Base-by-base conservation (phyloP, 2,329 filamentous ascomycete species). In the Alternaria sp. region DNA sequence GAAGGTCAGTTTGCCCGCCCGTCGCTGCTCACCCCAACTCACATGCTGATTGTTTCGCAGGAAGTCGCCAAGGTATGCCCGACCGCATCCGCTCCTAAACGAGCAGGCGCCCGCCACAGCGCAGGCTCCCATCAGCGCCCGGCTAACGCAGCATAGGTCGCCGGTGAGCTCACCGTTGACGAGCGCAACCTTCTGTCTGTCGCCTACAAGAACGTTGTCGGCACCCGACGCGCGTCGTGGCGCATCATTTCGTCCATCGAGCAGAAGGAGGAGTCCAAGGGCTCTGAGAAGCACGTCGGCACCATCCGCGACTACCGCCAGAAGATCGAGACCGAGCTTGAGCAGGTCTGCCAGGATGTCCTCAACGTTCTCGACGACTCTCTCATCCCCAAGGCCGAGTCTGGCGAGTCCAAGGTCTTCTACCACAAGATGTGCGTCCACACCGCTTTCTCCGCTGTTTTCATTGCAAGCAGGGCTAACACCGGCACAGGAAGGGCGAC, bases 201-300 rank as follows among this genome's bases (percentile, higher is more conserved):
- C 79, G 95, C 95, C 82, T 99, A 99, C 91, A 99, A 99, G 92
- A 99, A 99, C 85, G 96, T 99, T 67, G 93, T 99, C 79, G 95
- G 96, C 79, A 96, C 96, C 81, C 91, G 95, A 84, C 95, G 96
- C 90, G 95, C 95, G 81, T 97, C 93, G 78, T 99, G 95, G 95
- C 91, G 95, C 86, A 98, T 99, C 85, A 96, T 99, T 85, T 96
- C 94, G 81, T 98, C 96, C 81, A 98, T 99, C 84, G 95, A 98
- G 88, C 95, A 98, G 86, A 98, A 98, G 91, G 95, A 98, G 88
- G 95, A 98, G 86, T 96, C 93, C 82, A 98, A 97, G 90, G 95
- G 95, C 81, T 93, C 91, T 73, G 93, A 96, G 80, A 95, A 96
- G 88, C 95, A 98, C 84, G 93, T 97, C 79, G 82, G 86, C 77